phyloP scores from a whole-genome alignment of 352 stramenopile genomes.

The Globisporangium sylvaticum region DNA sequence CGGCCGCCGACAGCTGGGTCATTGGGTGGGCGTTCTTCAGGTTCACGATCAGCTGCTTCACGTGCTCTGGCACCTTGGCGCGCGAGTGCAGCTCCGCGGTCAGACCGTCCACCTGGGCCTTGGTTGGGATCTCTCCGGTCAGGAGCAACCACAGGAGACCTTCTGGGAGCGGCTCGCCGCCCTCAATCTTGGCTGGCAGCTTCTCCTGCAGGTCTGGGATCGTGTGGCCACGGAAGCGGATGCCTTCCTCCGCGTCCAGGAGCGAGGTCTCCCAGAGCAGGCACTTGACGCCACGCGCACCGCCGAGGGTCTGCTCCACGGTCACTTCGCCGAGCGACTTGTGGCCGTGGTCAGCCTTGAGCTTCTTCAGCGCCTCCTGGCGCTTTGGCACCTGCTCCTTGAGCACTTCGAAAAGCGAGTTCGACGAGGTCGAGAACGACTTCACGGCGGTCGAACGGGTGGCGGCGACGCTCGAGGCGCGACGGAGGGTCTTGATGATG shows the following conservation, averaged over 20 bases:
- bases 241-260: conserved; percentile 94
- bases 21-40: conserved; percentile 99
- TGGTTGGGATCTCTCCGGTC: conserved; percentile 96
- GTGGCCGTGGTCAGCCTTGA: conserved; percentile 92
- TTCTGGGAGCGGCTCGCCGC: conserved; percentile 96
- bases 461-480: conserved; percentile 36
- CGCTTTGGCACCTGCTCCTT: conserved; percentile 89
- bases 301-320: conserved; percentile 96
- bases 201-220: conserved; percentile 98
- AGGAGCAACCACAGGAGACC: conserved; percentile 97
- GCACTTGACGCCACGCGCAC: conserved; percentile 96
- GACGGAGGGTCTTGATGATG: conserved; percentile 64
- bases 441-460: conserved; percentile 41
- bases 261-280: conserved; percentile 99
- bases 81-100: conserved; percentile 95
- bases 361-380: conserved; percentile 92
- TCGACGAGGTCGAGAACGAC: conserved; percentile 61
- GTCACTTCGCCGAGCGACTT: conserved; percentile 93
- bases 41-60: conserved; percentile 92
- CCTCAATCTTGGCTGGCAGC: conserved; percentile 89
- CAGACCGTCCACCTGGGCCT: conserved; percentile 93
- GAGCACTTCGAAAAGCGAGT: conserved; percentile 80
- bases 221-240: conserved; percentile 98
- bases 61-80: conserved; percentile 93
- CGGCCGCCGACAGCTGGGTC: conserved; percentile 96